Evolutionary conservation across 768 basidiomycete genomes (phyloP).

Genomic region (Panellus pusillus): DNA sequence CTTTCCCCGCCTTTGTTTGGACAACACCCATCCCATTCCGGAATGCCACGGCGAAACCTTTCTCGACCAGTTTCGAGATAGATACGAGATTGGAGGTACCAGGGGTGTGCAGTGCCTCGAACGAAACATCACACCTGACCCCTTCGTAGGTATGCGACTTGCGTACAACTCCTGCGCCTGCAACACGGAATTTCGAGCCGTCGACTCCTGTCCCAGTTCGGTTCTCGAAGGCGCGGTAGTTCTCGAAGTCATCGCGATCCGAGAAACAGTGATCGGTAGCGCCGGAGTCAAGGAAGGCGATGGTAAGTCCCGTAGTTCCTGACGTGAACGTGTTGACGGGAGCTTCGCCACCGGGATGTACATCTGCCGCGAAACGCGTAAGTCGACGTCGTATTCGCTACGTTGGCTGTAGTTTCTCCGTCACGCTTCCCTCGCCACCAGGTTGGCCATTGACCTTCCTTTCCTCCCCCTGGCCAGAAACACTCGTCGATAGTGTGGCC

Average conservation of each 20-base stretch:
- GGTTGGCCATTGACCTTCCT: constrained; percentile 9
- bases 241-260: neutral
- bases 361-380: neutral
- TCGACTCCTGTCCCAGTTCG: neutral
- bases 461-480: constrained; percentile 14
- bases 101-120: neutral
- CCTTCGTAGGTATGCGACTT: neutral
- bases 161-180: neutral
- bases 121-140: neutral
- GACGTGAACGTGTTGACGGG: too few relatives aligned
- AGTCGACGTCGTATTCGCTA: neutral
- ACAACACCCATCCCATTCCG: neutral
- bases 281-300: neutral
- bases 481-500: constrained; percentile 6
- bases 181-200: constrained; percentile 1
- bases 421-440: constrained; percentile 4
- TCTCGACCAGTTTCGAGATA: constrained; percentile 2
- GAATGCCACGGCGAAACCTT: neutral
- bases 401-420: neutral
- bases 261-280: constrained; percentile 4
- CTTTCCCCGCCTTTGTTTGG: neutral
- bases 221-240: neutral
- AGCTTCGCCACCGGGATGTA: neutral
- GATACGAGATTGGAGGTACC: neutral
- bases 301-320: neutral